Evolutionary conservation across 1,284 basidiomycete species (phyloP).

Genomic region (Flammula alnicola): DNA sequence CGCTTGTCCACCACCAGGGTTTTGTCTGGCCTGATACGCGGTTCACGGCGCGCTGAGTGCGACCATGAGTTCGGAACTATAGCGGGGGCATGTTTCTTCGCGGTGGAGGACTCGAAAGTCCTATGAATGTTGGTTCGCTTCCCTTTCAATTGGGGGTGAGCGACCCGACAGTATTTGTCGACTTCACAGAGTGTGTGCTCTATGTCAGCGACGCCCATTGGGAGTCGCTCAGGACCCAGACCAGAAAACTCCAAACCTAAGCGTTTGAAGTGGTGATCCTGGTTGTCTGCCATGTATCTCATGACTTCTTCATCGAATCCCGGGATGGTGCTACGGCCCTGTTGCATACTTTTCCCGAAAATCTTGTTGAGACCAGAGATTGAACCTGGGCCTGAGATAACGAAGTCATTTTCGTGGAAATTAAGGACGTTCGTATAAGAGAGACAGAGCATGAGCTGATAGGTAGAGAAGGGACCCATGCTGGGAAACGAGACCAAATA

Average conservation of each 20-base stretch:
- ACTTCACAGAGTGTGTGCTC: slow-evolving; percentile 73
- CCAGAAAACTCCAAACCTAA: slow-evolving; percentile 54
- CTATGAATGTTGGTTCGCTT: slow-evolving; percentile 36
- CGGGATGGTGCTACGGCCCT: slow-evolving; percentile 31
- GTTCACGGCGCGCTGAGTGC: slow-evolving; percentile 39
- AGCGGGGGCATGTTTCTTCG: slow-evolving; percentile 25
- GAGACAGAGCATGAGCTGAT: slow-evolving; percentile 59
- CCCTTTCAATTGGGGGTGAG: slow-evolving; percentile 42
- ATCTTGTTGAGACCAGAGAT: slow-evolving; percentile 56
- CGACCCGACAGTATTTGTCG: slow-evolving; percentile 64
- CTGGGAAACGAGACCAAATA: slow-evolving; percentile 58
- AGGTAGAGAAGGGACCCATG: slow-evolving; percentile 64
- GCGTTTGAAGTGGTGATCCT: slow-evolving; percentile 54
- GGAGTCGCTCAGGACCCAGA: slow-evolving; percentile 47
- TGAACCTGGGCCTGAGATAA: slow-evolving; percentile 62
- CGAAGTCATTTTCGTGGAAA: slow-evolving; percentile 64
- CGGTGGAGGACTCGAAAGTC: slow-evolving; percentile 35
- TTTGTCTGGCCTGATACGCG: slow-evolving; percentile 42
- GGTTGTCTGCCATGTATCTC: slow-evolving; percentile 58
- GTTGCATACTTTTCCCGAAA: slow-evolving; percentile 45
- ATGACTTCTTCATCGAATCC: slow-evolving; percentile 56
- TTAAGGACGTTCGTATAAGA: slow-evolving; percentile 59
- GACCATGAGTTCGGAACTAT: slow-evolving; percentile 59
- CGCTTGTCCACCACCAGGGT: slow-evolving; percentile 44
- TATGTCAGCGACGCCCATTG: slow-evolving; percentile 61